A percentile compares a stretch with the other conserved stretches of the same genome.
Evolutionary conservation across 306 rosid species (phyloP).

Genomic region (Casuarina equisetifolia): DNA sequence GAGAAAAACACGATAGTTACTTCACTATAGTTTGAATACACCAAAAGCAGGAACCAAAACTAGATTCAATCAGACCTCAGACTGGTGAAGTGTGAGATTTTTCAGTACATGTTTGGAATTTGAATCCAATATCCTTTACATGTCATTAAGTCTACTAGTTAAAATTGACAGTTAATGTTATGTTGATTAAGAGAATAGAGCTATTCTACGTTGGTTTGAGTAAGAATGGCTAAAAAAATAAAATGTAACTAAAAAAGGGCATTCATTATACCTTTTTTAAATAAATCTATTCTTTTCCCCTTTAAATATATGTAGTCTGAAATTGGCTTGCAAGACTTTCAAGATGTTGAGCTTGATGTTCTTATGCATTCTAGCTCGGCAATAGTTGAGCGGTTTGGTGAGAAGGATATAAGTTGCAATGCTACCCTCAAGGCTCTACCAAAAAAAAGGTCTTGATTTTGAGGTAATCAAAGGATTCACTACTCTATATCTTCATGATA

Average conservation of each 20-base stretch:
- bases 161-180: neutral
- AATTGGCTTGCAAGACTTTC: constrained; percentile 66
- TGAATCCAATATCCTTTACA: neutral
- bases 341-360: constrained; percentile 83
- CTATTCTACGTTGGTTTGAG: constrained; percentile 35
- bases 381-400: constrained; percentile 57
- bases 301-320: constrained; percentile 62
- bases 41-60: neutral
- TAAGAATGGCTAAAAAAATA: too few relatives aligned
- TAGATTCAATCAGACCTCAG: neutral
- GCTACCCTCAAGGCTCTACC: constrained; percentile 78
- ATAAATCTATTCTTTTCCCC: constrained; percentile 19
- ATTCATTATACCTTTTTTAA: constrained; percentile 7
- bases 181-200: constrained; percentile 56
- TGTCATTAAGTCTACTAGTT: neutral
- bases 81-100: neutral
- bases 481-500: constrained; percentile 11
- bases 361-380: constrained; percentile 53
- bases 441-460: constrained; percentile 76
- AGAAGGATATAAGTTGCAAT: constrained; percentile 47
- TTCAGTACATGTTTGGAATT: neutral
- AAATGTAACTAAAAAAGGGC: neutral
- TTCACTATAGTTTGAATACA: neutral
- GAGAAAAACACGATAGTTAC: neutral
- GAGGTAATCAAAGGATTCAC: constrained; percentile 53